Base-by-base conservation (phyloP, 257 asterid species). In the Solanum infundibuliforme region DNA sequence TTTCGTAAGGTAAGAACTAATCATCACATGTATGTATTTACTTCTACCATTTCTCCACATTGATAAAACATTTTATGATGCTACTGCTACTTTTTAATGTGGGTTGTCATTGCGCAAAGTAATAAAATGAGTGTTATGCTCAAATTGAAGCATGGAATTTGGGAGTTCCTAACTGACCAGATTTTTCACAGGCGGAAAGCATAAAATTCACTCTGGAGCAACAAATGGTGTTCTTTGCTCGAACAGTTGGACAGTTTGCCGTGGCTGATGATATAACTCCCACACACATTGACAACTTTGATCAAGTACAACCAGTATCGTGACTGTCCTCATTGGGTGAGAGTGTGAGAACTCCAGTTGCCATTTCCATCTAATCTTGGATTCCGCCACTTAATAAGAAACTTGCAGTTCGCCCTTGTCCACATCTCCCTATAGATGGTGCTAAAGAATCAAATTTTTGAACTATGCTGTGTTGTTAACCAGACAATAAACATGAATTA, bases 211-310 rank as follows among this genome's bases (percentile, higher is more conserved):
- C 99, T 2, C 95, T 97, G 8, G 98, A 97, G 87, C 99, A 97
- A 87, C 99, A 97, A 89, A 93, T 95, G 98, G 87, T 94, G 87
- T 97, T 97, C 94, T 95, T 97, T 87, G 99, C 99, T 13, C 98
- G 96, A 86, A 85, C 94, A 86, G 95, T 93, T 16, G 99, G 98
- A 55, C 87, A 86, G 20, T 93, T 93, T 89, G 69, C 90, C 27
- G 95, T 97, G 29, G 99, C 98, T 14, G 98, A 97, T 87, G 95
- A 94, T 73, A 93, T 93, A 89, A 89, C 91, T 58, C 96, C 98
- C 75, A 86, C 94, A 87, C 93, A 90, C 89, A 89, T 95, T 3
- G 96, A 95, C 39, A 95, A 97, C 89, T 90, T 93, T 62, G 96
- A 95, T 91, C 86, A 87, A 95, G 90, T 46, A 81, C 85, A 16